Conservation (phyloP, 2,329 filamentous ascomycete genomes). For the Botrytis elliptica region DNA sequence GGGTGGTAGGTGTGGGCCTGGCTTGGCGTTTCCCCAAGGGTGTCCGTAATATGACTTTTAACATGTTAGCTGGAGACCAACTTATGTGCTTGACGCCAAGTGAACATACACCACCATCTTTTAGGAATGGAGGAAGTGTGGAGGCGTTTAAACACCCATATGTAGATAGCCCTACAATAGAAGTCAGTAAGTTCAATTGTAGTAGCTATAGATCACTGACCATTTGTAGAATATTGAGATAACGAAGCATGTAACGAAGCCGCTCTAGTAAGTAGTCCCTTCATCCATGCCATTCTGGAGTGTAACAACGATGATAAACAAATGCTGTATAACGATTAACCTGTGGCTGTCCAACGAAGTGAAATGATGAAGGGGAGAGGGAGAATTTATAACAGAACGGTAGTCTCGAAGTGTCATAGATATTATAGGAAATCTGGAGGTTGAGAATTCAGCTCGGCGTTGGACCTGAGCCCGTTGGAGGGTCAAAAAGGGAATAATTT, state of each 20-base stretch:
- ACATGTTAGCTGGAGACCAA: neutral
- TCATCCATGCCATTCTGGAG: constrained; percentile 18
- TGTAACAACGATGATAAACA: neutral
- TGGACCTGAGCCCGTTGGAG: neutral
- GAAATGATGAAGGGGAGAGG: too few species aligned
- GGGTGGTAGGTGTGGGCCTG: constrained; percentile 34
- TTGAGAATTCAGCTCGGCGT: constrained; percentile 20
- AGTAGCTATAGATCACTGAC: neutral
- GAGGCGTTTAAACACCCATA: constrained; percentile 40
- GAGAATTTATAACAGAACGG: constrained; percentile 10
- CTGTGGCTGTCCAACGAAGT: neutral
- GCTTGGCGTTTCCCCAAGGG: constrained; percentile 50
- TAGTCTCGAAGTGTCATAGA: neutral
- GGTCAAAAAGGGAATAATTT: neutral
- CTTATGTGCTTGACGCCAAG: neutral
- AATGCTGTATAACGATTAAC: constrained; percentile 4
- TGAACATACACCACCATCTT: constrained; percentile 42
- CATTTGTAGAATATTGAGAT: constrained; percentile 21
- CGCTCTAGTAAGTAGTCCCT: constrained; percentile 11
- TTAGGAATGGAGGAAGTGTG: constrained; percentile 43
- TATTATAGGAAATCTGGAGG: neutral
- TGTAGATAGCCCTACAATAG: constrained; percentile 21
- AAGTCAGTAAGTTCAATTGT: neutral
- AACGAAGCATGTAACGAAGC: constrained; percentile 17
- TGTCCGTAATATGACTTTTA: constrained; percentile 43